phyloP scores from a whole-genome alignment of 176 grass and related monocot species.

The Melocanna baccifera region DNA sequence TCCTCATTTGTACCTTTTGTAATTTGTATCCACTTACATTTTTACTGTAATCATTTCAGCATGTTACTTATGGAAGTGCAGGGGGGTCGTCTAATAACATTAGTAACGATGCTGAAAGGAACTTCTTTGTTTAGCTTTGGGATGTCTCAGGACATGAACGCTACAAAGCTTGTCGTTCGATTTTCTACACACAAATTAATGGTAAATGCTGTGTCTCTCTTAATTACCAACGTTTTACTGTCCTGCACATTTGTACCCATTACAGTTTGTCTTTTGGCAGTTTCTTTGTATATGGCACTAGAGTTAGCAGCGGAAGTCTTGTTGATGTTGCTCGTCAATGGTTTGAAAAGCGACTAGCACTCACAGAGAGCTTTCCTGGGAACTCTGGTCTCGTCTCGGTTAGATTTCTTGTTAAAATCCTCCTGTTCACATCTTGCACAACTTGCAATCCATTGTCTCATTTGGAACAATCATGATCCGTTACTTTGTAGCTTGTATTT shows the following conservation, averaged over 20 bases:
- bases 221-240: neutral
- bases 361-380: slow-evolving; percentile 80
- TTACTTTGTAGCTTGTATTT: neutral
- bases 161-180: slow-evolving; percentile 77
- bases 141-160: slow-evolving; percentile 92
- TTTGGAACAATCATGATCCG: neutral
- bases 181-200: slow-evolving; percentile 92
- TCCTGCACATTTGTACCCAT: neutral
- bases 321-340: slow-evolving; percentile 84
- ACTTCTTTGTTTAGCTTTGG: slow-evolving; percentile 96
- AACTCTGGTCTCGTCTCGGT: slow-evolving; percentile 70
- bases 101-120: slow-evolving; percentile 60
- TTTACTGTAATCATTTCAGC: slow-evolving; percentile 58
- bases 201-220: slow-evolving; percentile 38
- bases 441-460: neutral
- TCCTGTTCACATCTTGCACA: neutral
- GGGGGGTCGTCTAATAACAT: slow-evolving; percentile 72
- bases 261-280: neutral
- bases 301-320: slow-evolving; percentile 75
- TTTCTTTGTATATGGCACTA: slow-evolving; percentile 28
- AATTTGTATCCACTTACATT: slow-evolving; percentile 21
- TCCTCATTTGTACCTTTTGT: slow-evolving; percentile 11
- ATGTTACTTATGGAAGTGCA: slow-evolving; percentile 71
- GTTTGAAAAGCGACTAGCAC: slow-evolving; percentile 90
- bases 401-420: slow-evolving; percentile 38